phyloP scores from a whole-genome alignment of 306 rosid species.

The Vigna nakashimae region DNA sequence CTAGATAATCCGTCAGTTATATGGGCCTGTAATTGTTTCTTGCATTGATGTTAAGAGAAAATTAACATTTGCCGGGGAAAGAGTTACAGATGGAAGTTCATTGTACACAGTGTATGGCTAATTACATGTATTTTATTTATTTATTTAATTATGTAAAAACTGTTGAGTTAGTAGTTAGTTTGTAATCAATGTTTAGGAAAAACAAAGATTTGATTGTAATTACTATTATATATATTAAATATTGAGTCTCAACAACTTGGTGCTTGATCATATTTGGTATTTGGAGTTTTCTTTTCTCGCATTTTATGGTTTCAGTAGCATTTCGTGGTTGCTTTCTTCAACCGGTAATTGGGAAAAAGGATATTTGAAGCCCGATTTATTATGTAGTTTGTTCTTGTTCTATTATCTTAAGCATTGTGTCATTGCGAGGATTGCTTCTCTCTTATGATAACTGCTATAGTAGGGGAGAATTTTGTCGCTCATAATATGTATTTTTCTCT shows the following conservation, averaged over 20 bases:
- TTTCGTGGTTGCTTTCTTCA: constrained; percentile 7
- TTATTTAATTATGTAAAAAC: background rate
- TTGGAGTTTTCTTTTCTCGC: constrained; percentile 10
- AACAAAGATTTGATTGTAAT: background rate
- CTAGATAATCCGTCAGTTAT: background rate
- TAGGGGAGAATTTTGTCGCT: constrained; percentile 12
- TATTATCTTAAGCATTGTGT: constrained; percentile 21
- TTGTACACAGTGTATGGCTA: background rate
- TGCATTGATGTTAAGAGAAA: background rate
- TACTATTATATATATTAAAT: no score
- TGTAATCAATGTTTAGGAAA: background rate
- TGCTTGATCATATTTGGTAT: background rate
- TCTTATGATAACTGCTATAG: constrained; percentile 13
- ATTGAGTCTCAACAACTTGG: constrained; percentile 13
- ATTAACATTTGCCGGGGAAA: background rate
- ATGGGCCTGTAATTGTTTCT: background rate
- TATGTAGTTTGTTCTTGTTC: constrained; percentile 1
- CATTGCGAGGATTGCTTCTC: constrained; percentile 27
- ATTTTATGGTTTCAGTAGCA: background rate
- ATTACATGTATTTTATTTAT: constrained; percentile 3
- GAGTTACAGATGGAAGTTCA: background rate
- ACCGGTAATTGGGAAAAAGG: background rate
- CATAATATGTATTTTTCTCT: background rate
- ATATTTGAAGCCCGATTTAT: constrained; percentile 6
- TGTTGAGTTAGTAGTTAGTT: constrained; percentile 13